Evolutionary conservation across 805 yeast species (phyloP), one percentile per base, ranked within the genome.

Genomic region (Barnettozyma sucrosica): DNA sequence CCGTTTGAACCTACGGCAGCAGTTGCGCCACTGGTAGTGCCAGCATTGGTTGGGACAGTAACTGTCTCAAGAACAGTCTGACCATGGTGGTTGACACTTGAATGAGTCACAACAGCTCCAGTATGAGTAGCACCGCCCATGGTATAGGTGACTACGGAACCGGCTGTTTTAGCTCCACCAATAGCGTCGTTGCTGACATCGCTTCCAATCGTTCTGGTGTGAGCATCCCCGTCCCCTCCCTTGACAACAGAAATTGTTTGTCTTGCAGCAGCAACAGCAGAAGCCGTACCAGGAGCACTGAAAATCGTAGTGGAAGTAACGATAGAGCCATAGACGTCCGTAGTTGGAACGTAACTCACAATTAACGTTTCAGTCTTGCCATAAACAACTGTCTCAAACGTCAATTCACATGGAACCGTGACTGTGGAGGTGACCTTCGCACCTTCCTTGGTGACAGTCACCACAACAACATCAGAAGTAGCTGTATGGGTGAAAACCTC

Each of bases 301-400:
- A 28, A 25, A 18, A 8, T 16, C 4, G 26, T 16, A n/a, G 36
- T 24, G 7, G 47, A 30, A 24, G 43, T 38, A 8, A 30, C 26
- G 18, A 44, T 19, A 16, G 32, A 37, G 14, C 47, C 47, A 2
- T 21, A 32, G 7, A 25, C 18, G 21, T 44, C 21, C 6, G 43
- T 44, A n/a, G 39, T 38, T 23, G 47, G 47, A 18, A 37, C 38
- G 43, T 44, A 38, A 16, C 41, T 38, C 23, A 44, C 43, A 32
- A 38, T 11, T 11, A 24, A 28, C 10, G 47, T 44, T 19, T 44
- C 33, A 23, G 47, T 44, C 38, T 23, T 23, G 25, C 43, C 41
- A 26, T 39, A 45, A 25, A 43, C 41, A 40, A 45, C 48, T 25
- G 44, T 46, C 11, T n/a, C n/a, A n/a, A n/a, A n/a, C n/a, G n/a